These are phyloP conservation scores for Corylus heterophylla DNA, from an alignment of 306 rosid genomes.

Conservation along the genomic window DNA sequence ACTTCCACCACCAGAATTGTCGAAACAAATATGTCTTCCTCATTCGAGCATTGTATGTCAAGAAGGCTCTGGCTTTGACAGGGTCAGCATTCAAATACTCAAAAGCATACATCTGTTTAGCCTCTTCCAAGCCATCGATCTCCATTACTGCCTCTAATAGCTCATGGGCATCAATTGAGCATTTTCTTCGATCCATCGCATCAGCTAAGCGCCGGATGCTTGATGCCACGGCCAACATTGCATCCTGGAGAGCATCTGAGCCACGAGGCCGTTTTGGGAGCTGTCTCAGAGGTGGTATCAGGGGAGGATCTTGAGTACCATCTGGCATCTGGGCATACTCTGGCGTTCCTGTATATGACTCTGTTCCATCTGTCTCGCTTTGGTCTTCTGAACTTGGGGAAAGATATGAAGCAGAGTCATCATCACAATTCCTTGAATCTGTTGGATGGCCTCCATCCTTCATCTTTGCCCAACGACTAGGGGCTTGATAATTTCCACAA, in stretches of 20 bases:
- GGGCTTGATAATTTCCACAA: conserved; percentile 81
- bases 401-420: conserved; percentile 64
- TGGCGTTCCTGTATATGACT: conserved; percentile 55
- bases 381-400: conserved; percentile 62
- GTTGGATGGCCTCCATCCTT: conserved; percentile 45
- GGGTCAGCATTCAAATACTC: conserved; percentile 80
- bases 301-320: conserved; percentile 58
- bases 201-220: conserved; percentile 73
- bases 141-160: conserved; percentile 80
- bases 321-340: conserved; percentile 65
- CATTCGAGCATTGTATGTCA: conserved; percentile 68
- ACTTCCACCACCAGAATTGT: conserved; percentile 83
- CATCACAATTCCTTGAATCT: conserved; percentile 52
- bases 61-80: conserved; percentile 70
- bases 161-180: conserved; percentile 53
- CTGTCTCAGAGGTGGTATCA: conserved; percentile 46
- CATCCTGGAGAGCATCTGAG: conserved; percentile 69
- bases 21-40: conserved; percentile 66
- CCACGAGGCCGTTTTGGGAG: conserved; percentile 55
- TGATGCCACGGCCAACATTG: conserved; percentile 64
- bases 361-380: conserved; percentile 71
- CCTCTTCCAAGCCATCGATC: conserved; percentile 80
- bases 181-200: conserved; percentile 58
- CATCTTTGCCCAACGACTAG: conserved; percentile 68
- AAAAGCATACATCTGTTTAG: conserved; percentile 74